Evolutionary conservation across 352 stramenopile species (phyloP), one percentile per base, ranked within the genome.

Genomic region (Hyaloperonospora brassicae): DNA sequence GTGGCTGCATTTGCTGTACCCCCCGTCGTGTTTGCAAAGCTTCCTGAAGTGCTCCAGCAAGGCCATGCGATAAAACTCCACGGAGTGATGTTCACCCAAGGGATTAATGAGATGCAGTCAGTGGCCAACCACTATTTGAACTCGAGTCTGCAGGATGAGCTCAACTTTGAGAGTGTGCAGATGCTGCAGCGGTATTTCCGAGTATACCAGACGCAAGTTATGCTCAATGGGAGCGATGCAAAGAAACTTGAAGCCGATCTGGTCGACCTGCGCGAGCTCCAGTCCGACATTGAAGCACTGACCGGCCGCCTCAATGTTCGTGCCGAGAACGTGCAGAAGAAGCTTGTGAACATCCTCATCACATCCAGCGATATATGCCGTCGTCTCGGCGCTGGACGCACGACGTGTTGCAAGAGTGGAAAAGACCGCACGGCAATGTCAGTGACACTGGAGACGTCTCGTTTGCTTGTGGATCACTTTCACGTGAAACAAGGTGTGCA

Each of bases 391-490:
- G 94, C 93, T 10, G 92, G 86, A 0, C 84, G 89, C 21, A 87
- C 91, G 25, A 96, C 96, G 2, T 98, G 97, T 74, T 98, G 96
- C 74, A 98, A 98, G 69, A 97, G 81, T 57, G 95, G 96, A 1
- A 98, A 98, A 62, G 95, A 98, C 68, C 88, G 96, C 51, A 98
- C 96, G 30, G 93, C 90, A 22, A 98, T 98, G 96, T 96, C 96
- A 13, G 87, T 98, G 21, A 98, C 94, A 13, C 87, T 98, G 31
- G 96, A 98, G 68, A 87, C 95, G 43, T 94, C 93, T 42, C 88
- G 95, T 34, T 55, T 98, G 66, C 69, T 90, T 12, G 79, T 94
- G 21, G 84, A 92, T 61, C 72, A 96, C 52, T 93, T 94, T 34
- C 76, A 89, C 38, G 84, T 94, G 3, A 89, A 86, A 55, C 79